Evolutionary conservation across 495 filamentous ascomycete genomes (phyloP), one percentile per base, ranked within the genome.

Genomic region (Penicillium turbatum): DNA sequence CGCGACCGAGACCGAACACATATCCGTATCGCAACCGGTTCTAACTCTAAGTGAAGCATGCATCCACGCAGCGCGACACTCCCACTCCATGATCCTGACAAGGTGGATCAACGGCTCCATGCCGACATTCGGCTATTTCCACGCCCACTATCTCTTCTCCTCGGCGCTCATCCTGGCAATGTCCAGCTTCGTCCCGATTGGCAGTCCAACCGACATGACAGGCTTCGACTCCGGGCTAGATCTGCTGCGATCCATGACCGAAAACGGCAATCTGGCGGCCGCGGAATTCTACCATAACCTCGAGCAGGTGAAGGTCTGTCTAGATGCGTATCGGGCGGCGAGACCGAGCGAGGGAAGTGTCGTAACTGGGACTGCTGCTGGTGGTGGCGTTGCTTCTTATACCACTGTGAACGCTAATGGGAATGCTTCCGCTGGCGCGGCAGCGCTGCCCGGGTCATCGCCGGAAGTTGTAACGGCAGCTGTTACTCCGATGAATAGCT

Each of bases 111-210:
- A 72, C 52, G 74, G 72, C 24, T 68, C 74, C 8, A 69, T 76
- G 43, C 68, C 72, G 0, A 68, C 68, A 6, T 77, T 75, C 51
- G 74, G 72, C 16, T 77, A 73, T 59, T 76, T 76, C 57, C 69
- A 74, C 55, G 68, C 73, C 0, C 72, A 75, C 49, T 77, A 76
- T 48, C 71, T 77, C 13, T 77, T 77, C 51, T 76, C 74, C 21
- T 67, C 69, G 0, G 67, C 67, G 0, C 56, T 74, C 1, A 68
- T 74, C 13, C 57, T 77, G 6, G 69, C 73, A 31, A 75, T 76
- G 66, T 75, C 73, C 30, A 69, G 63, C 45, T 72, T 75, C 48
- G 64, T 73, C 2, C 68, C 72, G 1, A 69, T 72, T 44, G 72
- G 69, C 16, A 72, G 57, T 36, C 60, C 70, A 0, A 58, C 58